Evolutionary conservation across 331 rosid species (phyloP).

Genomic region (Pyrus hybrid): DNA sequence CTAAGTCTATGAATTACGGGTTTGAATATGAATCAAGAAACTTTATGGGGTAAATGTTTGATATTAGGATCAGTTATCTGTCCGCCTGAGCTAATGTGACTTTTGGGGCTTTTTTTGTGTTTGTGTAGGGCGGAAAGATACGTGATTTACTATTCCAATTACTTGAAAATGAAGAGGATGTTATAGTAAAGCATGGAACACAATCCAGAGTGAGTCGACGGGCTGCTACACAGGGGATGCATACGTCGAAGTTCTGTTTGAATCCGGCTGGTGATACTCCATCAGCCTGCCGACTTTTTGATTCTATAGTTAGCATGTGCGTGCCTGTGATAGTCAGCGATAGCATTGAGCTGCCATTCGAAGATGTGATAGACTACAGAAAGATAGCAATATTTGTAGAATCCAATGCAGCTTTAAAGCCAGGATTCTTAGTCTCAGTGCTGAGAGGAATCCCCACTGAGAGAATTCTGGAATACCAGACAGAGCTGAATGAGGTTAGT

Average conservation of each 20-base stretch:
- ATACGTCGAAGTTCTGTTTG: conserved; percentile 77
- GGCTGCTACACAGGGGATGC: conserved; percentile 90
- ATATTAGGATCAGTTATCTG: neutral
- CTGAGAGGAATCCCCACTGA: conserved; percentile 46
- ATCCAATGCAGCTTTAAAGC: conserved; percentile 48
- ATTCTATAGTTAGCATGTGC: conserved; percentile 89
- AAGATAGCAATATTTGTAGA: conserved; percentile 82
- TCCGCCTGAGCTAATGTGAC: neutral
- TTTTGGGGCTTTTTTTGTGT: neutral
- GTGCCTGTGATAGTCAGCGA: conserved; percentile 87
- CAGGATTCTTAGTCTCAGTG: conserved; percentile 56
- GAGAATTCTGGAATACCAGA: conserved; percentile 70
- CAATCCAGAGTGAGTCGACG: conserved; percentile 85
- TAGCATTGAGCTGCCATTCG: conserved; percentile 83
- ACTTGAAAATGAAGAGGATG: conserved; percentile 66
- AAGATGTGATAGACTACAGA: conserved; percentile 78
- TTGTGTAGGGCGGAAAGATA: conserved; percentile 72
- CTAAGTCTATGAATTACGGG: neutral
- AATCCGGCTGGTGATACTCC: conserved; percentile 99
- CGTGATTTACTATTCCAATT: conserved; percentile 69
- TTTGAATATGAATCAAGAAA: neutral
- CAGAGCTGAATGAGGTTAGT: conserved; percentile 73
- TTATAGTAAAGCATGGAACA: conserved; percentile 72
- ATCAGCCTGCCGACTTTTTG: conserved; percentile 90
- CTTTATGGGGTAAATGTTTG: neutral